Base-by-base conservation (phyloP, 768 basidiomycete species). In the Suillus decipiens region DNA sequence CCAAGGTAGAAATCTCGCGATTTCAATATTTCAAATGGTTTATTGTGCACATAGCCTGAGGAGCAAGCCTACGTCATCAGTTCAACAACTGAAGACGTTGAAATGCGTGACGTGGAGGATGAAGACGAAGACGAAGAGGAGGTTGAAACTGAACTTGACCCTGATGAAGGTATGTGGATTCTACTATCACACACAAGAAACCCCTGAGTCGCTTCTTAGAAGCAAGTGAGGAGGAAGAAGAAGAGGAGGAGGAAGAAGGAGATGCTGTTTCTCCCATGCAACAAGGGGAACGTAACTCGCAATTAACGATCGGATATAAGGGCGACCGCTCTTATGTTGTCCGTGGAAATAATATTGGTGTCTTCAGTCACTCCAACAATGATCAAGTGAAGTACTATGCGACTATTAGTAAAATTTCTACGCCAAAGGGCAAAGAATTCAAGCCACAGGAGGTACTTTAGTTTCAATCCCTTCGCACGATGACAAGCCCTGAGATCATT, bases 291-390 rank as follows among this genome's bases (percentile, higher is more conserved):
- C 83, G 83, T 64, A 99, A 99, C 75, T 91, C 92, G 6, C 92
- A 94, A 66, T 83, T 99, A 42, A 93, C 92, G 4, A 89, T 99
- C 45, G 96, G 96, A 12, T 96, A 97, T 82, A 95, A 93, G 77
- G 93, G 95, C 64, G 95, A 97, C 70, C 84, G 96, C 34, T 94
- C 95, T 12, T 97, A 93, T 70, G 95, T 98, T 63, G 89, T 94
- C 41, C 88, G 95, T 51, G 96, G 95, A 45, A 90, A 87, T 76
- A 93, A 89, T 71, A 95, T 97, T 59, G 94, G 94, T 17, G 92
- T 95, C 31, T 97, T 96, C 80, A 88, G 84, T 61, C 91, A 91
- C 70, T 82, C 86, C 3, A 83, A 79, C 24, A 84, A 87, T 60
- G 81, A 86, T 65, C 81, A 88, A 65, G 85, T 97, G 72, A 90